A percentile compares a stretch with the other conserved stretches of the same genome.
Evolutionary conservation across 108 stramenopile genomes (phyloP).

Genomic region (Skeletonema potamos): DNA sequence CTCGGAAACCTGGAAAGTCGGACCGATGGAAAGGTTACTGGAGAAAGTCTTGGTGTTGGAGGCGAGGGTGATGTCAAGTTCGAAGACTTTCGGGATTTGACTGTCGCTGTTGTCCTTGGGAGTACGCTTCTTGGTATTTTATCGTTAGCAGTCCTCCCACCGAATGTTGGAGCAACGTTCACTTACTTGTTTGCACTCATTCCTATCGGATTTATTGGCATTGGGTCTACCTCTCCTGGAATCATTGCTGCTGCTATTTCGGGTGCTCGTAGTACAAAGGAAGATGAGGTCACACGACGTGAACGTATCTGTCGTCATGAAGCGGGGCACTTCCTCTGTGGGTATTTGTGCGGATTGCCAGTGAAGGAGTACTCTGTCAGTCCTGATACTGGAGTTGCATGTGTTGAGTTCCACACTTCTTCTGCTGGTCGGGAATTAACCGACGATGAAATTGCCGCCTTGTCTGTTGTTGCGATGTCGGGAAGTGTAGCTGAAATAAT

Average conservation of each 20-base stretch:
- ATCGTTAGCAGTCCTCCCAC: conserved; percentile 66
- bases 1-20: conserved; percentile 61
- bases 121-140: conserved; percentile 57
- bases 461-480: conserved; percentile 79
- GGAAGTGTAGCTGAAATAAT: conserved; percentile 83
- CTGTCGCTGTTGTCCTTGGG: conserved; percentile 62
- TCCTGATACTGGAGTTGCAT: conserved; percentile 56
- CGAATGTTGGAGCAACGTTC: conserved; percentile 78
- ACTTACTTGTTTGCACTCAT: conserved; percentile 81
- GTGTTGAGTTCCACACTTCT: conserved; percentile 73
- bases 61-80: conserved; percentile 67
- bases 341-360: conserved; percentile 82
- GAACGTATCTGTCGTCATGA: conserved; percentile 83
- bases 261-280: conserved; percentile 41
- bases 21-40: conserved; percentile 58
- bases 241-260: conserved; percentile 67
- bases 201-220: conserved; percentile 74
- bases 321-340: conserved; percentile 83
- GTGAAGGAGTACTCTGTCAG: conserved; percentile 59
- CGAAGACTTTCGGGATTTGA: conserved; percentile 86
- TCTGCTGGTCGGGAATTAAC: conserved; percentile 45
- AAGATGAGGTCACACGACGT: conserved; percentile 23
- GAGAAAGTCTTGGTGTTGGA: conserved; percentile 60
- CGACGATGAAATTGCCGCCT: conserved; percentile 59
- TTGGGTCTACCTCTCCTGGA: conserved; percentile 77